These are phyloP conservation scores for Pterocarpus santalinus DNA, from an alignment of 306 rosid species.

Conservation along the genomic window DNA sequence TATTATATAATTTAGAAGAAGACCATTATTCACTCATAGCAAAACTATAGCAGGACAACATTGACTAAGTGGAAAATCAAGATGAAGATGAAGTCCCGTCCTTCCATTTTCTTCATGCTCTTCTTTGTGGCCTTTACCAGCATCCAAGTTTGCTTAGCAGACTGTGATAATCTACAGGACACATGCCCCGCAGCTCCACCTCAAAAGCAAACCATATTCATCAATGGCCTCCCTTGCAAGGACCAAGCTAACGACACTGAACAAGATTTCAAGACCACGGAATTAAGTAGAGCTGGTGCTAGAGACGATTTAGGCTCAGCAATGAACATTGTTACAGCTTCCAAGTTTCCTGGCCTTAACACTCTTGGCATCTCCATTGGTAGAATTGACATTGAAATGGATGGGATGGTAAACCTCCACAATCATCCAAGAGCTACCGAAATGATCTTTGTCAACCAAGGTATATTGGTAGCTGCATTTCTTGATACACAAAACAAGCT, in stretches of 20 bases:
- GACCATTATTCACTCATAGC: neutral
- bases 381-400: conserved; percentile 63
- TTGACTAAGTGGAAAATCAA: conserved; percentile 3
- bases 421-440: conserved; percentile 83
- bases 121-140: conserved; percentile 40
- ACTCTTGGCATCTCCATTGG: conserved; percentile 76
- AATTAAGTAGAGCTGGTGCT: conserved; percentile 56
- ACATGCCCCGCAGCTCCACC: conserved; percentile 64
- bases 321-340: conserved; percentile 61
- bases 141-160: conserved; percentile 51
- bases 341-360: conserved; percentile 73
- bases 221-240: conserved; percentile 85
- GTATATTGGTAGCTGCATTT: conserved; percentile 62
- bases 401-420: conserved; percentile 64
- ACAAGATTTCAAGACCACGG: conserved; percentile 68
- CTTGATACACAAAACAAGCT: conserved; percentile 63
- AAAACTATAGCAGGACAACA: neutral
- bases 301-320: conserved; percentile 52
- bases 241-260: conserved; percentile 50
- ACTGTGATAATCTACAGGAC: conserved; percentile 65
- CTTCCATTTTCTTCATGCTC: conserved; percentile 39
- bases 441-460: conserved; percentile 67
- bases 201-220: conserved; percentile 52
- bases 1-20: conserved; percentile 24
- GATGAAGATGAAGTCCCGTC: conserved; percentile 41